These are phyloP conservation scores for Coemansia sp. DNA, from an alignment of 192 early-diverging fungal genomes.

Conservation along the genomic window DNA sequence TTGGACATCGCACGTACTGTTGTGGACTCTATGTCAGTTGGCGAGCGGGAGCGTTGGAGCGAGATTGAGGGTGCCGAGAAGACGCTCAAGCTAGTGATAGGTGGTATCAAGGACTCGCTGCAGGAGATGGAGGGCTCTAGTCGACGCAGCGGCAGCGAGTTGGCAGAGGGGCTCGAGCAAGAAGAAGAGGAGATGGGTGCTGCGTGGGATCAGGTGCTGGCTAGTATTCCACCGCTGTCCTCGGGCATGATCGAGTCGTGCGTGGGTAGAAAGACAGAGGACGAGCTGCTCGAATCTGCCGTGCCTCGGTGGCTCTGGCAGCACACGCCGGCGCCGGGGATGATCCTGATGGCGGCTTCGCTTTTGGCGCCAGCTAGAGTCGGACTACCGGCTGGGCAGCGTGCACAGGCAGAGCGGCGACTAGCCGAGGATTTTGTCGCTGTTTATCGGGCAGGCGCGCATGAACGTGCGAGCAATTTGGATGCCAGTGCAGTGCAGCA, in stretches of 20 bases:
- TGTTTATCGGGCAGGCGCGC: conserved; percentile 11
- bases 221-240: conserved; percentile 33
- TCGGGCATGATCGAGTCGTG: conserved; percentile 17
- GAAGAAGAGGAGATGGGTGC: conserved; percentile 39
- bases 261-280: background rate
- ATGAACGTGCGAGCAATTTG: background rate
- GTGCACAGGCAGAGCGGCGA: conserved; percentile 30
- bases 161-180: conserved; percentile 8
- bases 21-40: conserved; percentile 9
- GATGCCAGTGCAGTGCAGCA: background rate
- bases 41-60: conserved; percentile 28
- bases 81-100: conserved; percentile 49
- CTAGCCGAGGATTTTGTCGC: conserved; percentile 33
- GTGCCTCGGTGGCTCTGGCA: conserved; percentile 31
- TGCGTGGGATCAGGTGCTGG: conserved; percentile 51
- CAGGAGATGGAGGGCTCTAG: conserved; percentile 6
- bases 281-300: background rate
- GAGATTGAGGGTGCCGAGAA: conserved; percentile 50
- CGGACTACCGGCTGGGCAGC: conserved; percentile 37
- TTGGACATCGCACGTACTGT: conserved; percentile 22
- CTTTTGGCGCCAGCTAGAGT: conserved; percentile 32
- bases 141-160: conserved; percentile 1
- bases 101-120: conserved; percentile 43
- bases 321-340: conserved; percentile 50
- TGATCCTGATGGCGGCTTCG: conserved; percentile 48